Percentiles rank a stretch among this genome's conserved stretches.
These are phyloP conservation scores for Rhamnella rubrinervis DNA, from an alignment of 331 rosid genomes.

Conservation along the genomic window DNA sequence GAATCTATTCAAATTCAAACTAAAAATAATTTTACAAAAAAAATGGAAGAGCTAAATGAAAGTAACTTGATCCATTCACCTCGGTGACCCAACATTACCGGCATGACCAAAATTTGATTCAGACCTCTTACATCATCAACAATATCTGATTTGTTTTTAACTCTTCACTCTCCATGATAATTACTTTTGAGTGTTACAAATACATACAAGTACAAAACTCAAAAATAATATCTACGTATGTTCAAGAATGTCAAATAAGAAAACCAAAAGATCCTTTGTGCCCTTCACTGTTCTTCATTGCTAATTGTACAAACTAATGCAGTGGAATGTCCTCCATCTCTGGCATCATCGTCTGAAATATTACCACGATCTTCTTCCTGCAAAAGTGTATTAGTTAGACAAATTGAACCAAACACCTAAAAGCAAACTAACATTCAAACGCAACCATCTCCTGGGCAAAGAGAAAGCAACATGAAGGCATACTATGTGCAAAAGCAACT, in stretches of 20 bases:
- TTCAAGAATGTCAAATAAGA: neutral
- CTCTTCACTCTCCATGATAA: too few species aligned
- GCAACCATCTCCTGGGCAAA: neutral
- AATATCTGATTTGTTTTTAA: too few species aligned
- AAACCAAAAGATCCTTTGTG: neutral
- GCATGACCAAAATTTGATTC: too few species aligned
- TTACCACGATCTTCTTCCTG: slow-evolving; percentile 18
- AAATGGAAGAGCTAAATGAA: too few species aligned
- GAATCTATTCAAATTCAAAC: too few species aligned
- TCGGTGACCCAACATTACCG: too few species aligned
- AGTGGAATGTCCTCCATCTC: neutral
- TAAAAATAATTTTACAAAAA: too few species aligned
- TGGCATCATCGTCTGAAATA: slow-evolving; percentile 1
- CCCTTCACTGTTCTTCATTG: slow-evolving; percentile 13
- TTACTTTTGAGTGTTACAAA: neutral
- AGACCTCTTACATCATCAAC: too few species aligned
- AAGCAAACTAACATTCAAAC: neutral
- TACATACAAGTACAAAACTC: too few species aligned
- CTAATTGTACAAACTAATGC: slow-evolving; percentile 6
- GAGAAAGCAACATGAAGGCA: neutral
- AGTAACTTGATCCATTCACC: too few species aligned
- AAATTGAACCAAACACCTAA: too few species aligned
- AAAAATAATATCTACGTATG: neutral
- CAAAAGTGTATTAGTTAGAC: neutral
- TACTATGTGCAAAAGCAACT: neutral